Evolutionary conservation across 352 stramenopile genomes (phyloP).

Genomic region (Pythium sp.): DNA sequence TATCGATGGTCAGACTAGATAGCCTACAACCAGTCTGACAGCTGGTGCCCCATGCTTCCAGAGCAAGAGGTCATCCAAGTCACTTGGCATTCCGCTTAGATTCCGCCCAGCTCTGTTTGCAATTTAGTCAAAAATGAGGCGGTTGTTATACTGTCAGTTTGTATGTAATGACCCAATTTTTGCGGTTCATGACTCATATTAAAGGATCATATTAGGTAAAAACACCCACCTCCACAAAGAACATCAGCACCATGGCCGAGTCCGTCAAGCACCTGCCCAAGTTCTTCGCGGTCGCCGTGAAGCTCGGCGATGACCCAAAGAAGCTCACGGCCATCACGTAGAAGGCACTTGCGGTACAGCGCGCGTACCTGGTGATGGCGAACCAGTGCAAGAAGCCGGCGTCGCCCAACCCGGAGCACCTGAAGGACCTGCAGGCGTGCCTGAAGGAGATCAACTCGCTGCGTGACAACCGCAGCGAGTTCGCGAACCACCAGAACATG

Average conservation of each 20-base stretch:
- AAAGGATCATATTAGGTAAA: no score
- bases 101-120: no score
- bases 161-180: no score
- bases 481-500: constrained; percentile 87
- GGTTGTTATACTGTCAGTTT: no score
- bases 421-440: constrained; percentile 70
- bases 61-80: no score
- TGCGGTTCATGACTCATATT: no score
- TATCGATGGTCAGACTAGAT: no score
- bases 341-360: constrained; percentile 87
- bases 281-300: constrained; percentile 73
- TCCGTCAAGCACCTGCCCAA: constrained; percentile 73
- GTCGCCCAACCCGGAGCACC: constrained; percentile 58
- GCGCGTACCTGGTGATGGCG: constrained; percentile 91
- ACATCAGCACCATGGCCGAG: constrained; percentile 38
- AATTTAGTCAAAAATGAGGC: no score
- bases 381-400: constrained; percentile 92
- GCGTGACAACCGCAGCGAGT: constrained; percentile 80
- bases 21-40: no score
- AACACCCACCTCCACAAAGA: constrained; percentile 9
- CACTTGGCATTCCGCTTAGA: no score
- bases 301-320: constrained; percentile 80
- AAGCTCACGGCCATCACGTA: constrained; percentile 84
- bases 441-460: constrained; percentile 81
- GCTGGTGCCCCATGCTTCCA: no score